These are phyloP conservation scores for Patellaria atrata DNA, from an alignment of 495 filamentous ascomycete genomes.

Conservation along the genomic window DNA sequence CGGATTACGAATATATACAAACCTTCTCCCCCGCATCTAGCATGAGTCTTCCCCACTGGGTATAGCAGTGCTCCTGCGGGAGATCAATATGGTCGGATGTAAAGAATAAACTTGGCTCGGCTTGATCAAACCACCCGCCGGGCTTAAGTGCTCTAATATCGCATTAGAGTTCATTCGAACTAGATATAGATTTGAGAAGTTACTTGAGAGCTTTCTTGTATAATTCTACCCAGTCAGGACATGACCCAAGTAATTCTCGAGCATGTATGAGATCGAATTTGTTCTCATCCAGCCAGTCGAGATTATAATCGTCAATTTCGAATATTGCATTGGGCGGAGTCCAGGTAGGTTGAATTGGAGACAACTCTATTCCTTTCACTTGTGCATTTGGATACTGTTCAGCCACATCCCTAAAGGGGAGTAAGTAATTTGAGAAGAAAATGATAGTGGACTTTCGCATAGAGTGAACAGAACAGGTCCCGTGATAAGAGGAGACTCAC, in stretches of 20 bases:
- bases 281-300: slow-evolving; percentile 38
- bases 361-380: slow-evolving; percentile 32
- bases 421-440: too few relatives aligned
- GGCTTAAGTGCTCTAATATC: slow-evolving; percentile 15
- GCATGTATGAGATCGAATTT: slow-evolving; percentile 54
- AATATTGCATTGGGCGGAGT: slow-evolving; percentile 38
- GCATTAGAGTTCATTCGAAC: not conserved
- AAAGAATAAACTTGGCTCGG: slow-evolving; percentile 17
- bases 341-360: slow-evolving; percentile 25
- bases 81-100: slow-evolving; percentile 9
- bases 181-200: not conserved
- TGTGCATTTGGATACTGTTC: slow-evolving; percentile 38
- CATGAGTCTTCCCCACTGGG: slow-evolving; percentile 8
- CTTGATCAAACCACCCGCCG: slow-evolving; percentile 21
- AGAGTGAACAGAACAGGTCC: too few relatives aligned
- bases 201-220: slow-evolving; percentile 21
- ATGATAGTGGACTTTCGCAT: too few relatives aligned
- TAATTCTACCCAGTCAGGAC: slow-evolving; percentile 41
- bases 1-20: too few relatives aligned
- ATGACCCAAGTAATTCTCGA: slow-evolving; percentile 40
- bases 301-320: slow-evolving; percentile 39
- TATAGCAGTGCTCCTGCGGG: slow-evolving; percentile 4
- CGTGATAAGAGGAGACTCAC: not conserved
- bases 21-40: slow-evolving; percentile 17
- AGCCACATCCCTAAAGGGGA: slow-evolving; percentile 17